Evolutionary conservation across 768 basidiomycete genomes (phyloP), one percentile per base, ranked within the genome.

Genomic region (Hygrocybe coccinea): DNA sequence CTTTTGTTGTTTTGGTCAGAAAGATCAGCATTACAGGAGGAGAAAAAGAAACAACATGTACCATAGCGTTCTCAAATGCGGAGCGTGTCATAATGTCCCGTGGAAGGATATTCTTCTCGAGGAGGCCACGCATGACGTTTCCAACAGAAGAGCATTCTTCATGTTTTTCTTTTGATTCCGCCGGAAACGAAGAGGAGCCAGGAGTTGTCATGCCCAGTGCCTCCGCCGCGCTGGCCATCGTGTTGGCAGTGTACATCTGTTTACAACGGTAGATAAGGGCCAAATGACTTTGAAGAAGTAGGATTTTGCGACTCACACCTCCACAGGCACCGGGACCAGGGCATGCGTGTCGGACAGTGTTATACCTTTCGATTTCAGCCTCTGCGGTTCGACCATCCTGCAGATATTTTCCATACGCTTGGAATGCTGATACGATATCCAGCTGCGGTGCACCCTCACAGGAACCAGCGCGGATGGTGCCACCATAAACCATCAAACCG

Each of bases 281-380:
- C n/a, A n/a, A n/a, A n/a, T 17, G 45, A 8, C 54, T 34, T 19
- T 44, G 11, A 25, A 8, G 22, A 43, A 39, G 29, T 21, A n/a
- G 54, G 24, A 24, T n/a, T 3, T 19, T 29, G 34, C 22, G 36
- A 80, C 90, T 71, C 69, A 95, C 93, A 60, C 95, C 95, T 68
- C 97, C 97, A 71, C 97, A 99, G 49, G 95, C 94, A 52, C 97
- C 97, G 19, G 95, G 85, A 44, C 95, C 95, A n/a, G 97, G 93
- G 69, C 97, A 99, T 15, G 95, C 87, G 70, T 97, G 81, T 56
- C 94, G 84, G 56, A 97, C 80, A 36, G 92, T 95, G 61, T 89
- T 80, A 70, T 89, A 90, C 44, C 97, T 85, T 65, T 81, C 84
- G 57, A 76, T 73, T 68, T 99, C 95, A 1, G 97, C 97, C 46